Base-by-base conservation (phyloP, 306 rosid genomes). In the Luffa acutangula region DNA sequence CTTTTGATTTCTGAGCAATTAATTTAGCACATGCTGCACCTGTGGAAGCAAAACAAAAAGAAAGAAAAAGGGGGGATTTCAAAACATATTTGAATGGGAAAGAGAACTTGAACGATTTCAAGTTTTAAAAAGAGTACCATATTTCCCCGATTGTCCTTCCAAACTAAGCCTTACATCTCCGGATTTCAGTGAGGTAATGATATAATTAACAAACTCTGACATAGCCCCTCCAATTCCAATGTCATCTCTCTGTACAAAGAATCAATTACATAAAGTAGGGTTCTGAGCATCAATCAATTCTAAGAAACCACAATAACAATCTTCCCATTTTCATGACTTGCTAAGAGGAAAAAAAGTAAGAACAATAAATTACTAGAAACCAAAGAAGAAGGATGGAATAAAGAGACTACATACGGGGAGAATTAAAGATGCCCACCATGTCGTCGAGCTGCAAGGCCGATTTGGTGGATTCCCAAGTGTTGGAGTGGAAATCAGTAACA, bases 161-260 rank as follows among this genome's bases (percentile, higher is more conserved):
- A 92, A 65, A 81, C 85, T 66, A 83, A 94, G 92, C 88, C 90
- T 94, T 73, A 87, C 80, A 67, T 89, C 91, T 87, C 81, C 88
- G 54, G 94, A 91, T 72, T 91, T 89, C 6, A 94, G 76, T 77
- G 98, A 94, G 54, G 83, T 53, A 36, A 81, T 67, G 65, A 94
- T 78, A 81, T 94, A 94, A 75, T 88, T 88, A 69, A 84, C 67
- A 88, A 94, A 94, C 85, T 94, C 98, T 1, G 89, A 83, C 91
- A 90, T 89, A 66, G 89, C 81, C 25, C 96, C 97, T 80, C 97
- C 97, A 78, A 92, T 87, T 78, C 98, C 98, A 85, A 88, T 83
- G 82, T 72, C 85, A 71, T 94, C 97, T 90, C 89, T 91, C 98
- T 93, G 96, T 88, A 84, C 45, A 79, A 12, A 17, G 43, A 2